phyloP scores from a whole-genome alignment of 1,139 yeast genomes.

The Saccharomyces uvarum region DNA sequence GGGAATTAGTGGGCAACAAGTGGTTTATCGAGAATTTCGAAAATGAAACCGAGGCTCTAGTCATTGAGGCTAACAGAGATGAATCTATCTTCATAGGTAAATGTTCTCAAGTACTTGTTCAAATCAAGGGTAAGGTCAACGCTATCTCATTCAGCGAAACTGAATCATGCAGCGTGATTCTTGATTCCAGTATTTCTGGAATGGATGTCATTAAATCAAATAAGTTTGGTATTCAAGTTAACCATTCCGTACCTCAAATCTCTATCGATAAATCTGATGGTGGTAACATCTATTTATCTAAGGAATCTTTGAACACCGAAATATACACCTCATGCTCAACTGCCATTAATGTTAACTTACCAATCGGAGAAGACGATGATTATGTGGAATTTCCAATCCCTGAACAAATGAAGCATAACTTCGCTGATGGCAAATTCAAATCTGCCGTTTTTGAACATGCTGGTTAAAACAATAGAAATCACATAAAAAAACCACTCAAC shows the following conservation, averaged over 20 bases:
- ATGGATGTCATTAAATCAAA: slow-evolving; percentile 77
- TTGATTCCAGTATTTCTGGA: slow-evolving; percentile 81
- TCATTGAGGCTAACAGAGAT: slow-evolving; percentile 71
- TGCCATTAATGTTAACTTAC: slow-evolving; percentile 75
- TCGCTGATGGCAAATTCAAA: slow-evolving; percentile 40
- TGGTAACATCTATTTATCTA: slow-evolving; percentile 71
- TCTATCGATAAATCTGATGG: slow-evolving; percentile 84
- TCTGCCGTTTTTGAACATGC: slow-evolving; percentile 54
- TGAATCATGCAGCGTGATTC: slow-evolving; percentile 62
- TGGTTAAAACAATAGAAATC: slow-evolving; percentile 32
- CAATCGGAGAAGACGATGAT: slow-evolving; percentile 54
- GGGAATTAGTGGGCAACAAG: slow-evolving; percentile 75
- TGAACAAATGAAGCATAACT: slow-evolving; percentile 72
- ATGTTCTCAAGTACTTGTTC: slow-evolving; percentile 65
- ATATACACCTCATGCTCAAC: slow-evolving; percentile 80
- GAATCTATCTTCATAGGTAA: slow-evolving; percentile 87
- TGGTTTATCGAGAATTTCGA: slow-evolving; percentile 85
- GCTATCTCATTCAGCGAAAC: slow-evolving; percentile 78
- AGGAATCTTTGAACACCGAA: slow-evolving; percentile 61
- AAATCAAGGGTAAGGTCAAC: slow-evolving; percentile 84
- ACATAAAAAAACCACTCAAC: neutral
- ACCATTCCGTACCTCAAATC: slow-evolving; percentile 73
- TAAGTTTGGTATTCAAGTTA: slow-evolving; percentile 77
- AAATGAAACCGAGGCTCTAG: slow-evolving; percentile 46
- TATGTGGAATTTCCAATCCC: slow-evolving; percentile 75